A percentile compares a stretch with the other conserved stretches of the same genome.
Evolutionary conservation across 2,329 filamentous ascomycete species (phyloP).

Genomic region (Fusarium siculi): DNA sequence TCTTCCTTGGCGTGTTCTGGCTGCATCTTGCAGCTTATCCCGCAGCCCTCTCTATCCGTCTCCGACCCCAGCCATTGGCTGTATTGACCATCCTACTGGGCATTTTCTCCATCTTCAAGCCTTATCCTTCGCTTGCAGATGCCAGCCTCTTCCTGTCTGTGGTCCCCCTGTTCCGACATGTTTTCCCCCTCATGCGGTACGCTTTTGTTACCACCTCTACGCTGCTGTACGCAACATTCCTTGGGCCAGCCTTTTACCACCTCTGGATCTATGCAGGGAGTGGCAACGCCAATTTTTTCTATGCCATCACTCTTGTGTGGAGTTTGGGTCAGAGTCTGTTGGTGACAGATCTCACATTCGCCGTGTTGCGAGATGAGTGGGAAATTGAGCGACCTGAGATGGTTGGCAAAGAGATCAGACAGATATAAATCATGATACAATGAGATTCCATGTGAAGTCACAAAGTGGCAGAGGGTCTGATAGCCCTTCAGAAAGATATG

Average conservation of each 20-base stretch:
- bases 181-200: constrained; percentile 94
- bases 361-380: constrained; percentile 90
- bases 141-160: constrained; percentile 86
- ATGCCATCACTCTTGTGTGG: constrained; percentile 99
- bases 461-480: neutral
- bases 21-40: constrained; percentile 92
- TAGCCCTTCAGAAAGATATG: neutral
- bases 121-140: constrained; percentile 93
- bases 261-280: constrained; percentile 98
- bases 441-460: neutral
- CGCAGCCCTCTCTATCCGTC: constrained; percentile 82
- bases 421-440: constrained; percentile 68
- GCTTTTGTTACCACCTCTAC: constrained; percentile 86
- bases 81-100: constrained; percentile 86
- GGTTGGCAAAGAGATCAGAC: constrained; percentile 85
- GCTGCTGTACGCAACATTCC: constrained; percentile 85
- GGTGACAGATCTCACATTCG: constrained; percentile 88
- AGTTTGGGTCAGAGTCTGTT: constrained; percentile 88
- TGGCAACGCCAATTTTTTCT: constrained; percentile 99
- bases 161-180: constrained; percentile 87
- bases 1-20: constrained; percentile 99
- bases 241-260: constrained; percentile 96
- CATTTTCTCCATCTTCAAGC: constrained; percentile 94
- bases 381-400: constrained; percentile 92
- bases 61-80: constrained; percentile 87